Evolutionary conservation across 2,329 filamentous ascomycete species (phyloP).

Genomic region (Arthrobotrys pseudoclavata): DNA sequence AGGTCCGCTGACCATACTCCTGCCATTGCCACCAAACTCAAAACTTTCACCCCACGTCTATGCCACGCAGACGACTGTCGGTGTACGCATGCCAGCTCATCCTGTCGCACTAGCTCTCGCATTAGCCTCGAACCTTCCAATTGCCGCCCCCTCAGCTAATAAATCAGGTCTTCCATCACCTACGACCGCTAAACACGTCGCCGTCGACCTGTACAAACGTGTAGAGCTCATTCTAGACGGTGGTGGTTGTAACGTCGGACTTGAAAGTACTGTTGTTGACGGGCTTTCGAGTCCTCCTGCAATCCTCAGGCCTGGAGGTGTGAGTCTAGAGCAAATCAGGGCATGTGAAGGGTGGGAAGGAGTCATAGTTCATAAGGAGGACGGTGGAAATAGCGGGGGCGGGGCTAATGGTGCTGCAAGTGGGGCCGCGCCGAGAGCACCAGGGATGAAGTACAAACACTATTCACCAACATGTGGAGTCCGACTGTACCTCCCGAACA

Average conservation of each 20-base stretch:
- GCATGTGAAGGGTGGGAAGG: conserved; percentile 83
- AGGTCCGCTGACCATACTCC: conserved; percentile 89
- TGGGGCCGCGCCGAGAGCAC: conserved; percentile 80
- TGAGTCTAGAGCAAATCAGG: conserved; percentile 84
- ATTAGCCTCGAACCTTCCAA: conserved; percentile 78
- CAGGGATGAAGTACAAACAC: conserved; percentile 99
- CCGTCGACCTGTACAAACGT: conserved; percentile 83
- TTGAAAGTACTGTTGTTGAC: conserved; percentile 97
- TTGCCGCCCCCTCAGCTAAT: conserved; percentile 94
- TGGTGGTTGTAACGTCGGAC: conserved; percentile 85
- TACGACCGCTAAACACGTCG: conserved; percentile 89
- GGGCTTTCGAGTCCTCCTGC: conserved; percentile 84
- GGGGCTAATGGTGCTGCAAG: conserved; percentile 77
- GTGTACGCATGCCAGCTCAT: conserved; percentile 87
- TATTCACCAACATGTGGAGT: conserved; percentile 93
- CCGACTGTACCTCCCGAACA: conserved; percentile 79
- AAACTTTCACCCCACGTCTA: conserved; percentile 91
- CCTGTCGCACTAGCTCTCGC: conserved; percentile 90
- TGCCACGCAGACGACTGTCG: conserved; percentile 85
- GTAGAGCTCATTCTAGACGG: conserved; percentile 92
- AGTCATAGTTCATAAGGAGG: conserved; percentile 67
- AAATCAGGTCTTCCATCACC: conserved; percentile 93
- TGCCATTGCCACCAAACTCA: conserved; percentile 79
- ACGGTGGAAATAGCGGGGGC: conserved; percentile 67
- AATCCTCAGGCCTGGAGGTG: conserved; percentile 86